These are phyloP conservation scores for Arthroderma sp. DNA, from an alignment of 2,329 filamentous ascomycete genomes.

Conservation along the genomic window DNA sequence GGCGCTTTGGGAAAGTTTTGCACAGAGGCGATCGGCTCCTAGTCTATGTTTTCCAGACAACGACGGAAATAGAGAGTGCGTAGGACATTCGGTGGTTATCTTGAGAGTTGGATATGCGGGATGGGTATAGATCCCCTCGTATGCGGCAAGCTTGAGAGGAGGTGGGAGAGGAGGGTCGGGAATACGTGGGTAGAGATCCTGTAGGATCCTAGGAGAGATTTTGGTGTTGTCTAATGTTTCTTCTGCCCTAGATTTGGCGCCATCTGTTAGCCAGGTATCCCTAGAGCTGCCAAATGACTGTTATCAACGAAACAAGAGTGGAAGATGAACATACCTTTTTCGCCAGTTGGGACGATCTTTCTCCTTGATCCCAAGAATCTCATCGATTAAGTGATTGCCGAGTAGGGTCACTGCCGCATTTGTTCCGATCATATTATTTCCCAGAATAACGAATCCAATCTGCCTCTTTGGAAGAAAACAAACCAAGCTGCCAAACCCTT, in stretches of 20 bases:
- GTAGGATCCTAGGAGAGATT: constrained; percentile 5
- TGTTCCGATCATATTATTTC: constrained; percentile 33
- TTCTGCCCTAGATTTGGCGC: constrained; percentile 1
- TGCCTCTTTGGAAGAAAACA: constrained; percentile 36
- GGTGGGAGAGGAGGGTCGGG: constrained; percentile 9
- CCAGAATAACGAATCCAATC: constrained; percentile 34
- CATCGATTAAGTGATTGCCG: constrained; percentile 33
- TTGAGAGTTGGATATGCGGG: constrained; percentile 10
- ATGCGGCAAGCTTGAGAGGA: constrained; percentile 7
- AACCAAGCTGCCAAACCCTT: constrained; percentile 35
- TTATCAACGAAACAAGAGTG: no score
- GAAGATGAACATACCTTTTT: constrained; percentile 20
- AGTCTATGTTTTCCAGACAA: constrained; percentile 5
- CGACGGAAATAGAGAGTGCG: constrained; percentile 1
- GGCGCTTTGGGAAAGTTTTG: constrained; percentile 6
- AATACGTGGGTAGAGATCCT: constrained; percentile 11
- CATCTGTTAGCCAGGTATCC: background rate
- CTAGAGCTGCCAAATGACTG: no score
- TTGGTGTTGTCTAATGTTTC: constrained; percentile 6
- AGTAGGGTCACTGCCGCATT: constrained; percentile 22
- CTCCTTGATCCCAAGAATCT: constrained; percentile 27
- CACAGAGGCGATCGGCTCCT: constrained; percentile 5
- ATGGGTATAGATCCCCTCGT: constrained; percentile 7
- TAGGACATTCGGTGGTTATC: constrained; percentile 6
- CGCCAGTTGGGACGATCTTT: constrained; percentile 30